A percentile compares a stretch with the other conserved stretches of the same genome.
phyloP scores from a whole-genome alignment of 352 stramenopile genomes.

The Blastocystis sp. region DNA sequence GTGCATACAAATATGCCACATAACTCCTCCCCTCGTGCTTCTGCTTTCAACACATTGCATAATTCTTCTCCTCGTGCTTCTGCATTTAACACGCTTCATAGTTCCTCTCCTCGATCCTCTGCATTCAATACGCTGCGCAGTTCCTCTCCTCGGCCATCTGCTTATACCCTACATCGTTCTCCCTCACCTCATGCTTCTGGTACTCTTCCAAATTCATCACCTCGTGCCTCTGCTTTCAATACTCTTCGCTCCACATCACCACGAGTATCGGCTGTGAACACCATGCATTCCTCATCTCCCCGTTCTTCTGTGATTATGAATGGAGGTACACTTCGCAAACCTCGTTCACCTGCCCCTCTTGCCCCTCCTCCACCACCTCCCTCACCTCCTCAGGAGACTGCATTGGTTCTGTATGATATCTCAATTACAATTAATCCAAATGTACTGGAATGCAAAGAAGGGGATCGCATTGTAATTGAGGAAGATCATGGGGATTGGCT shows the following conservation, averaged over 20 bases:
- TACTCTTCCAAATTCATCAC: not conserved
- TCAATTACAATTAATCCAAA: conserved; percentile 37
- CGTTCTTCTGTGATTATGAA: not conserved
- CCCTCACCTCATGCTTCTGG: not conserved
- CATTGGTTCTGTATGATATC: conserved; percentile 52
- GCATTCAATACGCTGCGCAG: not conserved
- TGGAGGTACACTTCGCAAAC: no score
- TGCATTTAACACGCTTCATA: not conserved
- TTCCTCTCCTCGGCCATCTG: not conserved
- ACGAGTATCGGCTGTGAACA: not conserved
- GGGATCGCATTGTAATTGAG: conserved; percentile 57
- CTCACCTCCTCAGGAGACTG: conserved; percentile 15
- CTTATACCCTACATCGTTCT: not conserved
- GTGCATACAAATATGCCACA: no score
- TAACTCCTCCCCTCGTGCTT: not conserved
- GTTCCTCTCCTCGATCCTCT: not conserved
- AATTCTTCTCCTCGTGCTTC: not conserved
- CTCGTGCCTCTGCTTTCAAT: not conserved
- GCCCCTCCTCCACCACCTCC: not conserved
- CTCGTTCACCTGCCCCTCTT: no score
- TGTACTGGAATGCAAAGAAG: conserved; percentile 41
- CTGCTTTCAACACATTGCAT: not conserved
- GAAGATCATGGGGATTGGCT: conserved; percentile 58
- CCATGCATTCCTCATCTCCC: not conserved
- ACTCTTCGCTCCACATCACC: not conserved